Evolutionary conservation across 2,329 filamentous ascomycete genomes (phyloP), one percentile per base, ranked within the genome.

Genomic region (Conoideocrella luteorostrata): DNA sequence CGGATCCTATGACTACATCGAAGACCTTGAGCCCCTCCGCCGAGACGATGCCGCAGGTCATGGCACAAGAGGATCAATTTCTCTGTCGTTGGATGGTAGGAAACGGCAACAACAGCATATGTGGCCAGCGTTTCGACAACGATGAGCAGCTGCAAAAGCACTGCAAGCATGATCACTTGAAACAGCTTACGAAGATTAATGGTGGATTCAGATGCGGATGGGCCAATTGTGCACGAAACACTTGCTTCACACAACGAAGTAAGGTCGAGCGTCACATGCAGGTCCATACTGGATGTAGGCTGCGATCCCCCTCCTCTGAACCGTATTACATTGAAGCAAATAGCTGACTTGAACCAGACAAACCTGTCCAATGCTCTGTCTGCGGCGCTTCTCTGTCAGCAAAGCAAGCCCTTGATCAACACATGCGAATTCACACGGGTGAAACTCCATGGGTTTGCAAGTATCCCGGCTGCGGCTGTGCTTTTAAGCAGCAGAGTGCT

Each of bases 401-500:
- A 2, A 77, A 80, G 52, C 82, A 86, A 57, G 78, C 83, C 1
- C 69, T 86, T 6, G 75, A 78, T 33, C 82, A 85, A 56, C 83
- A 87, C 52, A 70, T 77, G 56, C 74, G 80, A 15, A 83, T 77
- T 2, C 83, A 87, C 54, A 82, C 80, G 0, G 78, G 80, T 30
- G 74, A 78, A 47, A 82, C 77, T 49, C 81, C 82, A 21, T 82
- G 78, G 62, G 63, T 70, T 32, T 86, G 82, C 56, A 57, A 63
- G 9, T 58, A 57, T 21, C 54, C 58, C 4, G 69, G 68, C 28
- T 83, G 80, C 50, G 62, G 59, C 18, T 80, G 79, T 55, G 66
- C 68, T 0, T 86, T 86, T 54, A 79, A 82, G 41, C 80, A 84
- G 49, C 80, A 84, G 50, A 83, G 78, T 49, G 80, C 81, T 18